Evolutionary conservation across 495 filamentous ascomycete species (phyloP), one percentile per base, ranked within the genome.

Genomic region (Penicillium fimorum): DNA sequence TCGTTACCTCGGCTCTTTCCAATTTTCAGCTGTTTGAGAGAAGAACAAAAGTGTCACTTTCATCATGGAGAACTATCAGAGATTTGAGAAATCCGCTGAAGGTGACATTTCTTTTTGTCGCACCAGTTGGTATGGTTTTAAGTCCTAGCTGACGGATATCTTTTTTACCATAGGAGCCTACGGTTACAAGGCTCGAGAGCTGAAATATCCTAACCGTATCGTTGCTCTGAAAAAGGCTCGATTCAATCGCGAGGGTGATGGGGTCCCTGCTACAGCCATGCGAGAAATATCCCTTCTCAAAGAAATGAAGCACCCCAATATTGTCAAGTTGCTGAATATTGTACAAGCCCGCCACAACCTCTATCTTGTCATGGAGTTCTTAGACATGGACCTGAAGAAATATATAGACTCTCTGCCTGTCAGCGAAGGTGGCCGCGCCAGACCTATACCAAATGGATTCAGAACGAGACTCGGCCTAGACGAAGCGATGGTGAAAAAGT

Each of bases 171-270:
- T 67, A 96, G 91, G 91, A 58, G 94, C 91, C 29, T 96, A 96
- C 67, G 91, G 91, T 71, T 96, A 94, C 82, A 94, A 94, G 72
- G 91, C 91, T 50, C 84, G 88, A 53, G 91, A 96, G 66, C 84
- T 94, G 29, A 81, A 80, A 46, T 83, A 91, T 64, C 77, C 79
- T 48, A 87, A 86, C 57, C 86, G 88, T 33, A 91, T 96, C 53
- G 94, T 98, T 38, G 94, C 94, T 22, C 75, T 98, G 62, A 98
- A 98, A 81, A 96, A 97, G 80, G 97, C 97, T 61, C 91, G 94
- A 59, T 87, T 97, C 55, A 93, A 97, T 63, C 90, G 90, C 56
- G 93, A 96, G 22, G 22, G 2, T 80, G 94, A 97, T 68, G 94
- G 94, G 56, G 93, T 97, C 32, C 94, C 94, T 1, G 91, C 87